These are phyloP conservation scores for Paracamarosporium sp. DNA, from an alignment of 2,329 filamentous ascomycete species.

Conservation along the genomic window DNA sequence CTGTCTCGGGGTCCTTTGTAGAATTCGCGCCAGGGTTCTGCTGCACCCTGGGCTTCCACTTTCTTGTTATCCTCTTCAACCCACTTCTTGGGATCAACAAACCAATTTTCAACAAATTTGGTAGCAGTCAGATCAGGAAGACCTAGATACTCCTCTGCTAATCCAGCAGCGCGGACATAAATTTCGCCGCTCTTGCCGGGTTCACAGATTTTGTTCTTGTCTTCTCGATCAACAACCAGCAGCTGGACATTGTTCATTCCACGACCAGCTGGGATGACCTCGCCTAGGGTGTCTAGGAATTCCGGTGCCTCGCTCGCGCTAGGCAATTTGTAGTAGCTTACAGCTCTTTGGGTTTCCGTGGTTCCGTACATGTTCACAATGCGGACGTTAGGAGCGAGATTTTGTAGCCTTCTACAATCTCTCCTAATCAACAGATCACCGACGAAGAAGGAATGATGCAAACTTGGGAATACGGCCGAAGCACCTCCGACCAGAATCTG, in stretches of 20 bases:
- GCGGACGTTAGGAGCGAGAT: slow-evolving; percentile 74
- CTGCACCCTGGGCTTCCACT: slow-evolving; percentile 53
- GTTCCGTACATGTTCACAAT: slow-evolving; percentile 91
- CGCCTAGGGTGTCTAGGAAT: slow-evolving; percentile 69
- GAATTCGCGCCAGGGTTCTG: slow-evolving; percentile 78
- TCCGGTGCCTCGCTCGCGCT: slow-evolving; percentile 68
- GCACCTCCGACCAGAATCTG: slow-evolving; percentile 91
- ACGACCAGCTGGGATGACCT: slow-evolving; percentile 81
- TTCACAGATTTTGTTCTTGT: slow-evolving; percentile 72
- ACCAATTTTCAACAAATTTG: slow-evolving; percentile 89
- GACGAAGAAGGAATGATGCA: slow-evolving; percentile 88
- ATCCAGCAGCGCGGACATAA: slow-evolving; percentile 79
- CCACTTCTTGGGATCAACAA: slow-evolving; percentile 77
- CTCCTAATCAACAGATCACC: slow-evolving; percentile 87
- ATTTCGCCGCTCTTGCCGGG: slow-evolving; percentile 87
- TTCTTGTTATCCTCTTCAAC: slow-evolving; percentile 66
- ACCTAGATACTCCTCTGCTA: slow-evolving; percentile 81
- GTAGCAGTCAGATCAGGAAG: slow-evolving; percentile 66
- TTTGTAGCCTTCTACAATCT: slow-evolving; percentile 79
- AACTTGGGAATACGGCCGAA: slow-evolving; percentile 74
- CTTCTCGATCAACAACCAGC: slow-evolving; percentile 76
- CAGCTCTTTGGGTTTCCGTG: slow-evolving; percentile 81
- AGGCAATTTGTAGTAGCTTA: slow-evolving; percentile 82
- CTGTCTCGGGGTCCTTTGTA: slow-evolving; percentile 86
- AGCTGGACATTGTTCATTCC: slow-evolving; percentile 92